phyloP scores from a whole-genome alignment of 495 filamentous ascomycete genomes.

The Penicillium paxilli region DNA sequence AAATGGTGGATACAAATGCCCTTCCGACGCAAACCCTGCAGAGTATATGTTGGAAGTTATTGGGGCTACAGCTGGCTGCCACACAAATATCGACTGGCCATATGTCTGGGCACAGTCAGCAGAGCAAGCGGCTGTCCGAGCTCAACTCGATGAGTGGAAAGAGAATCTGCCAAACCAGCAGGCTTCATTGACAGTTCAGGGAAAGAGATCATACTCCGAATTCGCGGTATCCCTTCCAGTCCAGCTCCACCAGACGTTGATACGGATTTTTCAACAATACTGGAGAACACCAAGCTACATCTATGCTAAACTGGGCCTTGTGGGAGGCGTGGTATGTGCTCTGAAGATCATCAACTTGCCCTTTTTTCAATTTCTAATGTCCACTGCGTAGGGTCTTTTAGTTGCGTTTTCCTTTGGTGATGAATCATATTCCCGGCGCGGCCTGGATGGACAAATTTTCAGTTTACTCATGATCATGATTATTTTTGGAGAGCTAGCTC shows the following conservation, averaged over 20 bases:
- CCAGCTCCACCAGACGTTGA: not conserved
- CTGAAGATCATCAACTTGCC: not conserved
- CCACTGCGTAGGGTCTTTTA: constrained; percentile 2
- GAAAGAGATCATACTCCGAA: constrained; percentile 33
- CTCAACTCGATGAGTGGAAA: constrained; percentile 66
- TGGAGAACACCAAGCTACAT: constrained; percentile 69
- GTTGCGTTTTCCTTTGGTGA: constrained; percentile 23
- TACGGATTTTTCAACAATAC: constrained; percentile 73
- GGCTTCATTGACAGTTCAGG: constrained; percentile 36
- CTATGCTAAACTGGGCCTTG: not conserved
- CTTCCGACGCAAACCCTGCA: constrained; percentile 75
- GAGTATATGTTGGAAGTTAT: constrained; percentile 93
- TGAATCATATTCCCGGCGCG: constrained; percentile 8
- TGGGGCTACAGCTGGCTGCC: constrained; percentile 77
- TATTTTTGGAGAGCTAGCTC: constrained; percentile 1
- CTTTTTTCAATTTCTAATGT: not conserved
- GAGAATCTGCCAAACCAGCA: not conserved
- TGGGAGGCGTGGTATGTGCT: not conserved
- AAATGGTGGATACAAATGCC: constrained; percentile 57
- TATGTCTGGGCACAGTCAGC: constrained; percentile 72
- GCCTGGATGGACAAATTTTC: constrained; percentile 10
- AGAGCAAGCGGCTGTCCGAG: constrained; percentile 63
- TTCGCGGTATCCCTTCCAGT: constrained; percentile 48
- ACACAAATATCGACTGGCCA: constrained; percentile 75
- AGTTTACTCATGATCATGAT: constrained; percentile 7